phyloP scores from a whole-genome alignment of 78 protist genomes.

The Polysphondylium violaceum region DNA sequence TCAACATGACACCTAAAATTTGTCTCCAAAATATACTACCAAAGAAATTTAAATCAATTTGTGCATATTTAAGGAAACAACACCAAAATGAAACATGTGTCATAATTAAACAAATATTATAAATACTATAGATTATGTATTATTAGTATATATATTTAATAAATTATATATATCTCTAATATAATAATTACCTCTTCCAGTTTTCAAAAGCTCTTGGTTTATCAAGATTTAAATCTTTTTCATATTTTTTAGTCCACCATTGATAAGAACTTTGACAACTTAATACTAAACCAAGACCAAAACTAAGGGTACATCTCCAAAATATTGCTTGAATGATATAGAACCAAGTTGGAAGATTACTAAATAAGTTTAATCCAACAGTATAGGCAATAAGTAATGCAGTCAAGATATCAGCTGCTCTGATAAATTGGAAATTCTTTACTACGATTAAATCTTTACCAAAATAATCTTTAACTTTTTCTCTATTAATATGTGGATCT shows the following conservation, averaged over 20 bases:
- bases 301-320: conserved; percentile 69
- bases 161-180: not conserved
- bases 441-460: conserved; percentile 76
- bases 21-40: conserved; percentile 72
- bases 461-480: conserved; percentile 60
- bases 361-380: not conserved
- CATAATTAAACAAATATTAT: conserved; percentile 73
- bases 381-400: conserved; percentile 56
- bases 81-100: conserved; percentile 71
- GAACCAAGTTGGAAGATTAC: conserved; percentile 46
- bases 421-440: conserved; percentile 70
- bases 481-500: conserved; percentile 59
- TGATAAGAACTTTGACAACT: conserved; percentile 31
- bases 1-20: conserved; percentile 64
- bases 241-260: conserved; percentile 73
- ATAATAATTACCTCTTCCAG: conserved; percentile 81
- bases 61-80: conserved; percentile 50
- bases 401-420: conserved; percentile 72
- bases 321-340: conserved; percentile 76
- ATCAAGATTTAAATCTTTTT: conserved; percentile 12
- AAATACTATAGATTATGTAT: conserved; percentile 23
- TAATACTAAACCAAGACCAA: conserved; percentile 64
- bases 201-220: conserved; percentile 71
- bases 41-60: conserved; percentile 40
- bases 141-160: not conserved